Conservation (phyloP, 2,329 filamentous ascomycete genomes). For the Sporothrix sp. region DNA sequence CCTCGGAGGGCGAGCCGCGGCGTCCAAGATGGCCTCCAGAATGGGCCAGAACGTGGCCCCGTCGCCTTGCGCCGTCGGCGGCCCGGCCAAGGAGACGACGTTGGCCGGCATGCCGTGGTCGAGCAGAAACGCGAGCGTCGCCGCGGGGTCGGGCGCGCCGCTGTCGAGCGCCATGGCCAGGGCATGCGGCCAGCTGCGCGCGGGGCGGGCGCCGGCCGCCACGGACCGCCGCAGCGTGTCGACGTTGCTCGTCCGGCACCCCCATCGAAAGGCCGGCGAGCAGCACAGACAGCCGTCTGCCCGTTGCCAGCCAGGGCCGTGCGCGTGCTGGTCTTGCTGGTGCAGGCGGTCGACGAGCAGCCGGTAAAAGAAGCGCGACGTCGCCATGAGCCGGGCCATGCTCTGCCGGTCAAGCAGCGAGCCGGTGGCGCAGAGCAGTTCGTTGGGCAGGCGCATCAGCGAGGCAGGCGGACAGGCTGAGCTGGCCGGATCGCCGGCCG, state of each 20-base stretch:
- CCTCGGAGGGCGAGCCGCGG: constrained; percentile 7
- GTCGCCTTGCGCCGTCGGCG: too few relatives aligned
- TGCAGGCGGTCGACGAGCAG: constrained; percentile 4
- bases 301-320: too few relatives aligned
- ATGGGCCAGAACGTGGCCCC: constrained; percentile 7
- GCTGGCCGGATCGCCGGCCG: too few relatives aligned
- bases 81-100: too few relatives aligned
- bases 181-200: not conserved
- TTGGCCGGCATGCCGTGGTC: not conserved
- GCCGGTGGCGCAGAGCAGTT: constrained; percentile 8
- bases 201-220: not conserved
- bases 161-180: constrained; percentile 1
- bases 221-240: constrained; percentile 2
- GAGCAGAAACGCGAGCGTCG: not conserved
- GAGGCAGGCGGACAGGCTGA: too few relatives aligned
- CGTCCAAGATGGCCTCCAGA: not conserved
- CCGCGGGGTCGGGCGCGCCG: not conserved
- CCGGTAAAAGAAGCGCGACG: constrained; percentile 4
- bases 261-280: not conserved
- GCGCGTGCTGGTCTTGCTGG: not conserved
- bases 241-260: constrained; percentile 4
- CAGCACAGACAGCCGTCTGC: not conserved
- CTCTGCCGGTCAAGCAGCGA: not conserved
- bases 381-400: not conserved
- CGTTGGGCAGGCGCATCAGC: constrained; percentile 5